Evolutionary conservation across 495 filamentous ascomycete species (phyloP).

Genomic region (Penicillium coffeae): DNA sequence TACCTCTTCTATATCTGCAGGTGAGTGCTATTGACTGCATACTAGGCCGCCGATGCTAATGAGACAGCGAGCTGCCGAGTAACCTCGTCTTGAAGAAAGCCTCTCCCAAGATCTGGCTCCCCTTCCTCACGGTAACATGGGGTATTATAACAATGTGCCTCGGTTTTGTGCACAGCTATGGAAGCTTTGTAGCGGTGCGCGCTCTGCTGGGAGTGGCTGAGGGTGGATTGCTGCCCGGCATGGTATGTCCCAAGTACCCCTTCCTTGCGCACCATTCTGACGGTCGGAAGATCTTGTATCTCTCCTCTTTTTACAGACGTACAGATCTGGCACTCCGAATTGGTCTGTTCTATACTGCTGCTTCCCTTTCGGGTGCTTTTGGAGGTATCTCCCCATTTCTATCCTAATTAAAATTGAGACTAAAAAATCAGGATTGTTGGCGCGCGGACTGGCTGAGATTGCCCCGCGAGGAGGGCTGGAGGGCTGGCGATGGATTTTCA

Average conservation of each 20-base stretch:
- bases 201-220: conserved; percentile 58
- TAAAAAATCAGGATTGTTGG: conserved; percentile 60
- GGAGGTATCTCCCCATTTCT: conserved; percentile 55
- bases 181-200: conserved; percentile 54
- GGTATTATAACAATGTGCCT: conserved; percentile 51
- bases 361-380: conserved; percentile 67
- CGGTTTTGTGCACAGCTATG: conserved; percentile 39
- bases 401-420: too few species aligned
- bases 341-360: conserved; percentile 72
- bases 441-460: conserved; percentile 65
- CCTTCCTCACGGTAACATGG: conserved; percentile 60
- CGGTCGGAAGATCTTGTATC: conserved; percentile 53
- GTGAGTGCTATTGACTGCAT: conserved; percentile 12
- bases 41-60: not conserved
- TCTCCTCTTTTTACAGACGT: conserved; percentile 70
- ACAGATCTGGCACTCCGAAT: conserved; percentile 67
- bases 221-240: conserved; percentile 66
- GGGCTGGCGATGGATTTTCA: conserved; percentile 65
- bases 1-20: conserved; percentile 65
- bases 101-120: conserved; percentile 61
- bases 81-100: conserved; percentile 43
- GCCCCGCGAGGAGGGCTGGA: conserved; percentile 43
- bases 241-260: conserved; percentile 45
- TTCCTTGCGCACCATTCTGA: not conserved
- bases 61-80: conserved; percentile 37